Evolutionary conservation across 441 rosid species (phyloP).

Genomic region (Erodium chrysanthum): DNA sequence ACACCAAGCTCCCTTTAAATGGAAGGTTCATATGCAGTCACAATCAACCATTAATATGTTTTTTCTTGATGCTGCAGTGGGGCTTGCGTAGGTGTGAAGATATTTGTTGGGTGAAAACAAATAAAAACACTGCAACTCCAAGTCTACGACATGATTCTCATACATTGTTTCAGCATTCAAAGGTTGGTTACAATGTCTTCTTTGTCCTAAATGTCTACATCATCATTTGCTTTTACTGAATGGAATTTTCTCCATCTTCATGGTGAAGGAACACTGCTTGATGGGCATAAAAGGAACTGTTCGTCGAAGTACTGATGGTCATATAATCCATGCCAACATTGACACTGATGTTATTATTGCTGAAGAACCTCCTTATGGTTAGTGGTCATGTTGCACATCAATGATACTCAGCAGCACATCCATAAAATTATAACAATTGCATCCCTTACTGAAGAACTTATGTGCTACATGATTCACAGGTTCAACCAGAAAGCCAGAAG

Average conservation of each 20-base stretch:
- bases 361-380: conserved; percentile 93
- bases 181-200: conserved; percentile 39
- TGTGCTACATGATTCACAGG: conserved; percentile 40
- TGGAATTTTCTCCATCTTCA: conserved; percentile 11
- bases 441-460: conserved; percentile 4
- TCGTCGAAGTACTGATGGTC: conserved; percentile 96
- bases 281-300: conserved; percentile 99
- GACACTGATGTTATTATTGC: conserved; percentile 98
- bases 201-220: conserved; percentile 10
- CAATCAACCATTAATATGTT: conserved; percentile 8
- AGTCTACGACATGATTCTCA: conserved; percentile 92
- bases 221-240: background rate
- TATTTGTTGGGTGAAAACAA: conserved; percentile 99
- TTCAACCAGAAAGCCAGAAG: conserved; percentile 94
- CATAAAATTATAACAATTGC: background rate
- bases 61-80: conserved; percentile 48
- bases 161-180: conserved; percentile 93
- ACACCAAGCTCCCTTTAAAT: background rate
- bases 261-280: conserved; percentile 86
- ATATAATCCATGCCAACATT: conserved; percentile 94
- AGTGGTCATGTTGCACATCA: conserved; percentile 24
- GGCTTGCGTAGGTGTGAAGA: conserved; percentile 98
- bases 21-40: background rate
- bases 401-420: background rate
- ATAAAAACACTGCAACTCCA: conserved; percentile 80